Conservation (phyloP, 1,139 yeast species). For the Yamadazyma sp. region DNA sequence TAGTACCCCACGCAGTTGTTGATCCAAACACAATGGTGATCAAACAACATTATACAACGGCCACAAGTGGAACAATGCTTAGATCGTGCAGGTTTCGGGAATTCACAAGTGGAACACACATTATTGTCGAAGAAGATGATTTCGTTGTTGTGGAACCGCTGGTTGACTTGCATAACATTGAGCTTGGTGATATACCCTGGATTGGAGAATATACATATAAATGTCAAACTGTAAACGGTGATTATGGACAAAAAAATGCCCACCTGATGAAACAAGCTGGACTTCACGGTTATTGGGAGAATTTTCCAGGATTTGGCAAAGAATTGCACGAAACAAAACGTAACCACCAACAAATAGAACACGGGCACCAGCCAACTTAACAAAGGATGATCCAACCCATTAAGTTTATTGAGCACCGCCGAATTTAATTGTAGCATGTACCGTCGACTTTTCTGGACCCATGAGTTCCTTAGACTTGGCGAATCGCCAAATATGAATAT, state of each 20-base stretch:
- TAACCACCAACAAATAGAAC: slow-evolving; percentile 45
- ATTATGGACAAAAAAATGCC: slow-evolving; percentile 32
- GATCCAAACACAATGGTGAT: slow-evolving; percentile 96
- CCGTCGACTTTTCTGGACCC: slow-evolving; percentile 23
- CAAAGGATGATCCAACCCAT: slow-evolving; percentile 8
- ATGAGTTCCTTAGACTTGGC: slow-evolving; percentile 44
- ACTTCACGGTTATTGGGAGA: slow-evolving; percentile 16
- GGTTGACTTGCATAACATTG: slow-evolving; percentile 18
- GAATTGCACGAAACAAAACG: slow-evolving; percentile 37
- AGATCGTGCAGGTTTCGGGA: slow-evolving; percentile 80
- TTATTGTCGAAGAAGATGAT: slow-evolving; percentile 54
- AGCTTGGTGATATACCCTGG: slow-evolving; percentile 49
- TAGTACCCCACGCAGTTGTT: slow-evolving; percentile 85
- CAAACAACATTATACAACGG: slow-evolving; percentile 65
- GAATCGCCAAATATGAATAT: slow-evolving; percentile 52
- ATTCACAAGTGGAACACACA: slow-evolving; percentile 57
- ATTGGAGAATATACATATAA: slow-evolving; percentile 37
- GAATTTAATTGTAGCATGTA: slow-evolving; percentile 10
- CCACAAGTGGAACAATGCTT: slow-evolving; percentile 83
- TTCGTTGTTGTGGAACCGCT: slow-evolving; percentile 46
- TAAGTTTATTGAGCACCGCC: not conserved
- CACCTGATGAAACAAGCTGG: slow-evolving; percentile 14
- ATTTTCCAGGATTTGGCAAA: slow-evolving; percentile 10
- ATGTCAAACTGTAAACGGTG: slow-evolving; percentile 34
- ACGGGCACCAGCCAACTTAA: slow-evolving; percentile 49